phyloP scores from a whole-genome alignment of 1,284 basidiomycete genomes.

The Apiotrichum laibachii region DNA sequence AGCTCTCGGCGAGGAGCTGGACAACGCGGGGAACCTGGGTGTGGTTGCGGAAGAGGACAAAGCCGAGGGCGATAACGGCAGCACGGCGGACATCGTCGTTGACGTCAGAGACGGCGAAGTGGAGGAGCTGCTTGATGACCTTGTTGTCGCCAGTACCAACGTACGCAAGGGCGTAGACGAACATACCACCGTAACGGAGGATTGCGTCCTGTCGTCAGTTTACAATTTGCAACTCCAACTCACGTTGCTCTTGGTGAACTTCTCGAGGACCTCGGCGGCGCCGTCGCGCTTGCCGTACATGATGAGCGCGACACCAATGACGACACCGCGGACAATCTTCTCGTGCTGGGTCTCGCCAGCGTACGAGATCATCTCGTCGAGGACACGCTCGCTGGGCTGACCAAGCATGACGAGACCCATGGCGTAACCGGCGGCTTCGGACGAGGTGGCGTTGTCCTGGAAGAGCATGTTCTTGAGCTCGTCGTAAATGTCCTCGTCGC shows the following conservation, averaged over 20 bases:
- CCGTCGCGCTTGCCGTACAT: constrained; percentile 87
- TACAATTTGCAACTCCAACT: constrained; percentile 24
- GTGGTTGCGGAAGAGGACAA: constrained; percentile 92
- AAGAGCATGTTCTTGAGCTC: constrained; percentile 83
- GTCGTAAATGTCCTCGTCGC: constrained; percentile 82
- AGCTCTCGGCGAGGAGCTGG: constrained; percentile 91
- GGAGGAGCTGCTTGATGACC: constrained; percentile 82
- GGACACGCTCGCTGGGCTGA: constrained; percentile 69
- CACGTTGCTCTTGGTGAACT: constrained; percentile 80
- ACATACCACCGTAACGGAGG: constrained; percentile 91
- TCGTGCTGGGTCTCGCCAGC: constrained; percentile 95
- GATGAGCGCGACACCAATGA: constrained; percentile 83
- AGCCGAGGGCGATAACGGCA: constrained; percentile 89
- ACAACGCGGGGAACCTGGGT: constrained; percentile 90
- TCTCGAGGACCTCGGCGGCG: constrained; percentile 73
- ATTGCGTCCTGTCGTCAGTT: constrained; percentile 72
- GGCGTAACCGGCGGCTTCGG: constrained; percentile 88
- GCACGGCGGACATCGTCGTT: constrained; percentile 93
- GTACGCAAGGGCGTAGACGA: constrained; percentile 89
- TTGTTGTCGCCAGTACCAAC: constrained; percentile 91
- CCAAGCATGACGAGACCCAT: constrained; percentile 97
- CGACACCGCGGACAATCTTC: constrained; percentile 93
- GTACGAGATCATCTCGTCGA: constrained; percentile 90
- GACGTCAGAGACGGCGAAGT: constrained; percentile 94
- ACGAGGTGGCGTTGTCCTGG: constrained; percentile 87